Base-by-base conservation (phyloP, 495 filamentous ascomycete species). In the Aspergillus hancockii region DNA sequence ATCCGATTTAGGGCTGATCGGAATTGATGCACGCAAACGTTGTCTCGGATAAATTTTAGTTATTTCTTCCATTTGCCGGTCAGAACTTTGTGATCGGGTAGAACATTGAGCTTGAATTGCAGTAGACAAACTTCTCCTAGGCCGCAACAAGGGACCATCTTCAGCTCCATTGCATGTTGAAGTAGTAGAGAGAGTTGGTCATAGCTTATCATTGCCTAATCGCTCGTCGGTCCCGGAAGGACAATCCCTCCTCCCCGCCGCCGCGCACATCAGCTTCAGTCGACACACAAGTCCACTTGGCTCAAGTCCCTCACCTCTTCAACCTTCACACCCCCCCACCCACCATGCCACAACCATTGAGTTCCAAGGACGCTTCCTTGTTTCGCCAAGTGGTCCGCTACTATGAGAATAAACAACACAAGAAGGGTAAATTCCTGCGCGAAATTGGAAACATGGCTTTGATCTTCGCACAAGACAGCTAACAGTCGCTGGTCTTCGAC, bases 391-490 rank as follows among this genome's bases (percentile, higher is more conserved):
- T 99, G 65, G 88, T 97, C 60, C 93, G 93, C 72, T 84, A 90
- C 74, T 99, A 97, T 83, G 94, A 99, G 75, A 85, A 88, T 65
- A 99, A 99, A 76, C 94, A 97, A 72, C 96, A 97, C 81, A 99
- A 98, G 78, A 95, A 96, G 74, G 90, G 90, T 84, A 64, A 59
- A 57, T 69, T 63, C 53, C 36, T 58, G 36, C 36, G 49, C 40
- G 49, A 47, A 54, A 28, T 47, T 60, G 51, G 49, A 54, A 49
- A 23, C 12, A n/a, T 47, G 49, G 47, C 36, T 47, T n/a, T 49
- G 55, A 52, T 32, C 30, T 45, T 52, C 50, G 43, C 54, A 52
- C 65, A 52, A 55, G 62, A 49, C 49, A 49, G 51, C 60, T 61
- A 53, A 63, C 51, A 55, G 36, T 63, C 8, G 51, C 55, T 51